Conservation (phyloP, 495 filamentous ascomycete genomes). For the Lineolata rhizophorae region DNA sequence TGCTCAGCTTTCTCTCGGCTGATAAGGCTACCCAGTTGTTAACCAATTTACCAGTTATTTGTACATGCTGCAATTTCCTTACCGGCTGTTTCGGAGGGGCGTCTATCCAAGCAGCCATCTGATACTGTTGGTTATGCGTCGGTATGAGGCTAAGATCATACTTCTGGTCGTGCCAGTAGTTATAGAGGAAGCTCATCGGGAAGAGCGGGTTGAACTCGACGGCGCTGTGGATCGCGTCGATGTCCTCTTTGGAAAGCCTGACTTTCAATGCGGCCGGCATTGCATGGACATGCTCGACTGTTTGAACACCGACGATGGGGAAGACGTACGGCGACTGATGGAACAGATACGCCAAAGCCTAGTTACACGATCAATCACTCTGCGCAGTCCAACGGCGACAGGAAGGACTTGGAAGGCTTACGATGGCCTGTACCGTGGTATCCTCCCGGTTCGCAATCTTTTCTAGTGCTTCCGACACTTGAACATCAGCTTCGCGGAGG, state of each 20-base stretch:
- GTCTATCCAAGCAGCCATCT: too few relatives aligned
- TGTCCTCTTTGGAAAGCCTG: conserved; percentile 31
- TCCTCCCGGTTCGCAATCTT: conserved; percentile 7
- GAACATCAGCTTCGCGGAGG: conserved; percentile 1
- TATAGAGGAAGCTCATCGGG: too few relatives aligned
- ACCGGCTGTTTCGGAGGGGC: too few relatives aligned
- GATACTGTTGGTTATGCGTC: too few relatives aligned
- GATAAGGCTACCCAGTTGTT: too few relatives aligned
- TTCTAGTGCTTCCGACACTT: conserved; percentile 6
- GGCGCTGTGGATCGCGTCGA: conserved; percentile 41
- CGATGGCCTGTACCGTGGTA: conserved; percentile 4
- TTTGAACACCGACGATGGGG: conserved; percentile 48
- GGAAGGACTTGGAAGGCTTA: conserved; percentile 1
- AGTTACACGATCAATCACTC: background rate
- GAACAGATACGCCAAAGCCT: background rate
- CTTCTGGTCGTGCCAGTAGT: too few relatives aligned
- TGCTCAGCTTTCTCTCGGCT: too few relatives aligned
- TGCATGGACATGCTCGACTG: conserved; percentile 40
- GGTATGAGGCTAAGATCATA: too few relatives aligned
- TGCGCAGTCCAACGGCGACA: background rate
- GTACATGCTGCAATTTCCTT: too few relatives aligned
- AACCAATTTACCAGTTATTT: too few relatives aligned
- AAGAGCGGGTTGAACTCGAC: conserved; percentile 41
- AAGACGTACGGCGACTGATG: conserved; percentile 26
- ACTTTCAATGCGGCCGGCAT: conserved; percentile 45